phyloP scores from a whole-genome alignment of 495 filamentous ascomycete species.

The Aspergillus asperescens region DNA sequence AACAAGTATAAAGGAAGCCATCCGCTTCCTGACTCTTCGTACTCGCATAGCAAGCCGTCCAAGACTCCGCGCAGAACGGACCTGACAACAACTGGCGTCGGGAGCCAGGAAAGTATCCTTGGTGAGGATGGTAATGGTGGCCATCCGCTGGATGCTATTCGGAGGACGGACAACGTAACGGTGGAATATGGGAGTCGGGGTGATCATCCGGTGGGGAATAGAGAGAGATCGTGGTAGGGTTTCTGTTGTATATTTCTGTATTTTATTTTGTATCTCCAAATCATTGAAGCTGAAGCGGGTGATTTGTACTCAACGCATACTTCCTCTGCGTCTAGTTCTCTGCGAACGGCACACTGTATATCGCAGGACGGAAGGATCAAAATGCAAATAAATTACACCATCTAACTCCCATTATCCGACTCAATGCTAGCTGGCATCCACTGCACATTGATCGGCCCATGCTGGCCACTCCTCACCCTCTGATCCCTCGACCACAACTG shows the following conservation, averaged over 20 bases:
- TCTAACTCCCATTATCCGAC: background rate
- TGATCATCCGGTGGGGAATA: background rate
- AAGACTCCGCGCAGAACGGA: constrained; percentile 16
- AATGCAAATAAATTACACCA: background rate
- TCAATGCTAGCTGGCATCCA: constrained; percentile 34
- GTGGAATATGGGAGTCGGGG: constrained; percentile 24
- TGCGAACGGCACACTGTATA: too few relatives aligned
- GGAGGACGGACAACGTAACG: constrained; percentile 28
- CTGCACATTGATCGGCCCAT: constrained; percentile 46
- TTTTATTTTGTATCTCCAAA: background rate
- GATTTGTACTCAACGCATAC: too few relatives aligned
- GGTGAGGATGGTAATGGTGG: background rate
- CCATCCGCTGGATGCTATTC: constrained; percentile 18
- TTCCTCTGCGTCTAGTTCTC: too few relatives aligned
- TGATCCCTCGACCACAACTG: constrained; percentile 49
- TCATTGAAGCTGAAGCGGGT: too few relatives aligned
- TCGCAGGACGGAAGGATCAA: too few relatives aligned
- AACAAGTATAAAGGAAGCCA: constrained; percentile 20
- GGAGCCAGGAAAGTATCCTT: constrained; percentile 31
- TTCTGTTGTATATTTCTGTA: background rate
- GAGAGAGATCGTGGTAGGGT: background rate
- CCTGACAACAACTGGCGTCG: constrained; percentile 24
- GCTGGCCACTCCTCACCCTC: constrained; percentile 36
- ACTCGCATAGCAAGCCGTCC: constrained; percentile 15
- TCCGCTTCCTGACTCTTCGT: constrained; percentile 12